Conservation (phyloP, 2,329 filamentous ascomycete species). For the Ceratocystis huliohia region DNA sequence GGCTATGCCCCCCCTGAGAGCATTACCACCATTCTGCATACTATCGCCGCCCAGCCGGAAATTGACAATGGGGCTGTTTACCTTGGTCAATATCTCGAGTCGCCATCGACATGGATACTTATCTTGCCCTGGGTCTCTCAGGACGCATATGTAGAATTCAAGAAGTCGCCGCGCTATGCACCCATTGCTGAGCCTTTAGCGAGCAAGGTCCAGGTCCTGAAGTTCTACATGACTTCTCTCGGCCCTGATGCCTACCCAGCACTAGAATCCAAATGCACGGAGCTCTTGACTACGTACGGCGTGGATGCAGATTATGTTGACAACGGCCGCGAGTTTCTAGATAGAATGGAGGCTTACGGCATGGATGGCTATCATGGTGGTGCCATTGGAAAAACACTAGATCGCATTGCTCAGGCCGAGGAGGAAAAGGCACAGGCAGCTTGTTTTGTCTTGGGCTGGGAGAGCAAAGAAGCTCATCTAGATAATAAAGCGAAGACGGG, state of each 20-base stretch:
- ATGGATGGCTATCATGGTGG: conserved; percentile 28
- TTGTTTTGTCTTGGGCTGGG: conserved; percentile 31
- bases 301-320: conserved; percentile 24
- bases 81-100: conserved; percentile 29
- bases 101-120: conserved; percentile 27
- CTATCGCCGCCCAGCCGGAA: conserved; percentile 9
- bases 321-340: conserved; percentile 25
- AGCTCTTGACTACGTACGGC: conserved; percentile 30
- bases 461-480: conserved; percentile 31
- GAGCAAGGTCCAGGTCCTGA: conserved; percentile 23
- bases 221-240: conserved; percentile 11
- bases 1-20: conserved; percentile 24
- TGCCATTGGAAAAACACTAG: conserved; percentile 28
- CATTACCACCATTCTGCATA: conserved; percentile 21
- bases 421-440: conserved; percentile 27
- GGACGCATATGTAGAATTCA: conserved; percentile 30
- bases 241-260: conserved; percentile 23
- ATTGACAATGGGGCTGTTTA: conserved; percentile 29
- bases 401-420: conserved; percentile 25
- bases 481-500: conserved; percentile 24
- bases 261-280: conserved; percentile 30
- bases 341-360: conserved; percentile 25
- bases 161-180: conserved; percentile 31
- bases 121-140: conserved; percentile 29
- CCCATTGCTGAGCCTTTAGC: conserved; percentile 28